phyloP scores from a whole-genome alignment of 768 basidiomycete genomes.

The Pulveroboletus ravenelii region DNA sequence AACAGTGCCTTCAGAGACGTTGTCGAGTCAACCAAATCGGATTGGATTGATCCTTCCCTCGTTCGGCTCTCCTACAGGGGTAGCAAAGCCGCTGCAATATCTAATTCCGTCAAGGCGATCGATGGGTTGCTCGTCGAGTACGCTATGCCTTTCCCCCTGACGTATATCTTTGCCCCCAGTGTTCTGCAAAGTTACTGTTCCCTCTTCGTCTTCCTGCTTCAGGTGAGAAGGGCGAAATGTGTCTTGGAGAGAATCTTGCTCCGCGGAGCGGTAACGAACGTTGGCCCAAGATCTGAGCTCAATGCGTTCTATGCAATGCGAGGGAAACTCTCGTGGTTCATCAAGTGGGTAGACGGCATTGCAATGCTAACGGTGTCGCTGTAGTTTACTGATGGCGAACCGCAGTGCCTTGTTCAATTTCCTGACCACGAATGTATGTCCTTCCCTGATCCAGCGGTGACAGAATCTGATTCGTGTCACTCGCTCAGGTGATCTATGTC shows the following conservation, averaged over 20 bases:
- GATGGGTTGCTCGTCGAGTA: constrained; percentile 74
- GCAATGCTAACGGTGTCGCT: too few relatives aligned
- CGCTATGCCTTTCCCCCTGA: constrained; percentile 73
- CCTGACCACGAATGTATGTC: constrained; percentile 63
- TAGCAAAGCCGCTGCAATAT: constrained; percentile 39
- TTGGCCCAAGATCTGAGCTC: constrained; percentile 40
- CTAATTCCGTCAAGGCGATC: constrained; percentile 56
- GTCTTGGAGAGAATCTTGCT: constrained; percentile 68
- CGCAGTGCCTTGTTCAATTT: constrained; percentile 62
- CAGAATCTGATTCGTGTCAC: background rate
- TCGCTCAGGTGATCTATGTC: constrained; percentile 59
- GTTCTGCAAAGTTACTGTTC: constrained; percentile 56
- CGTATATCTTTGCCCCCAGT: constrained; percentile 65
- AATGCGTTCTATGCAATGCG: constrained; percentile 76
- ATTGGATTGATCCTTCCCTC: constrained; percentile 63
- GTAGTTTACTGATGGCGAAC: background rate
- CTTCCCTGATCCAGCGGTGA: background rate
- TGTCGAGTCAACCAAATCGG: constrained; percentile 44
- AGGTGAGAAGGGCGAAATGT: constrained; percentile 68
- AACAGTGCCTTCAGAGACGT: constrained; percentile 74
- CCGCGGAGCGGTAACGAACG: constrained; percentile 40
- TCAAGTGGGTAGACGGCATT: constrained; percentile 54
- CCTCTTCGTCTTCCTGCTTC: constrained; percentile 67
- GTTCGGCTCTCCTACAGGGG: constrained; percentile 70
- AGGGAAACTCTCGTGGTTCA: constrained; percentile 76